These are phyloP conservation scores for Aquilaria yunnanensis DNA, from an alignment of 345 rosid genomes.

Conservation along the genomic window DNA sequence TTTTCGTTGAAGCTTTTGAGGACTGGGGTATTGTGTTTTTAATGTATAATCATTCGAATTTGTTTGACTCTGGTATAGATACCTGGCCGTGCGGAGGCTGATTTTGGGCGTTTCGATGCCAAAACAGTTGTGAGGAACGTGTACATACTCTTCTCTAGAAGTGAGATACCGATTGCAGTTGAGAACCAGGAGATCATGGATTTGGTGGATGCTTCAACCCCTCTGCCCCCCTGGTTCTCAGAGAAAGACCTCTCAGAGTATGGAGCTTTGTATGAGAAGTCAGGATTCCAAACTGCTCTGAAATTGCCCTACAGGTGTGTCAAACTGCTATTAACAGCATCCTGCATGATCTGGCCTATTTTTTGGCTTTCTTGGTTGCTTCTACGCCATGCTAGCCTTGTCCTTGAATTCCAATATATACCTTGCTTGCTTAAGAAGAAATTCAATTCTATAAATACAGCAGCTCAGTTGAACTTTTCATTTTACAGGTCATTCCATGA, in stretches of 20 bases:
- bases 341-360: too few relatives aligned
- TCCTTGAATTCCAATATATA: too few relatives aligned
- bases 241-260: conserved; percentile 41
- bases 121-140: conserved; percentile 41
- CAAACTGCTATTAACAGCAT: too few relatives aligned
- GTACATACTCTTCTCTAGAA: conserved; percentile 37
- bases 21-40: neutral
- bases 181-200: conserved; percentile 51
- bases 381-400: too few relatives aligned
- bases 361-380: too few relatives aligned
- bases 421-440: too few relatives aligned
- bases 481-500: conserved; percentile 19
- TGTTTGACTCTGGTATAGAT: conserved; percentile 12
- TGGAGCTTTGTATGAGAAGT: conserved; percentile 38
- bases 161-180: conserved; percentile 38
- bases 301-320: conserved; percentile 41
- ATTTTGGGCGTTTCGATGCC: conserved; percentile 39
- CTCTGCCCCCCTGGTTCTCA: conserved; percentile 41
- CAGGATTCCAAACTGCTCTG: conserved; percentile 40
- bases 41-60: neutral
- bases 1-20: neutral
- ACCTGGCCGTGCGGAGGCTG: conserved; percentile 58
- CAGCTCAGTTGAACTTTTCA: neutral
- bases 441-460: too few relatives aligned
- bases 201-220: conserved; percentile 33